These are phyloP conservation scores for Crithidia mellificae DNA, from an alignment of 208 protist species.

Conservation along the genomic window DNA sequence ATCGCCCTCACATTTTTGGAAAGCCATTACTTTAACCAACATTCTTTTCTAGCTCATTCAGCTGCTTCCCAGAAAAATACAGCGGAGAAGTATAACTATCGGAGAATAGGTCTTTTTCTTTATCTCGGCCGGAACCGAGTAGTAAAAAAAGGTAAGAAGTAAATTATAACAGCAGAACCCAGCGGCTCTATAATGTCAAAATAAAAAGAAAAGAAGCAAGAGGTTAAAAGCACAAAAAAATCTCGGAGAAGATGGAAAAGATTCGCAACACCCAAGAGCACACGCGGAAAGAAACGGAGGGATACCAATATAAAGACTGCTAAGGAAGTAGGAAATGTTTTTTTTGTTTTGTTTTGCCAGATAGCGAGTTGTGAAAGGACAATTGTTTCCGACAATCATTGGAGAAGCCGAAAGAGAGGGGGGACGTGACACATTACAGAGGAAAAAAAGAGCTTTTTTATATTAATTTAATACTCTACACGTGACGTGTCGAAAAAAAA, in stretches of 20 bases:
- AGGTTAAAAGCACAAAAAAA: not conserved
- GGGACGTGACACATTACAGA: not conserved
- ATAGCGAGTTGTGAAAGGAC: no score
- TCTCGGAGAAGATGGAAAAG: constrained; percentile 8
- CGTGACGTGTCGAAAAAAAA: not conserved
- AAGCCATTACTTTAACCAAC: no score
- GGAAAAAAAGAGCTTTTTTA: not conserved
- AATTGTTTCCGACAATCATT: not conserved
- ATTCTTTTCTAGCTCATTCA: no score
- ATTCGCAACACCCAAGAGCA: not conserved
- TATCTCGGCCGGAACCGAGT: not conserved
- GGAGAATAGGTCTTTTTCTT: no score
- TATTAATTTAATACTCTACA: not conserved
- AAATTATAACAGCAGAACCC: not conserved
- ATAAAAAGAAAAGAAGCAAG: not conserved
- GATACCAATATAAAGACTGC: constrained; percentile 1
- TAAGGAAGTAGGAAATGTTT: constrained; percentile 1
- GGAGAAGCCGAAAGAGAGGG: not conserved
- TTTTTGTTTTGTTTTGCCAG: no score
- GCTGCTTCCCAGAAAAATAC: no score
- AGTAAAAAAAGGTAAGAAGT: not conserved
- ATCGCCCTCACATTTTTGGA: no score
- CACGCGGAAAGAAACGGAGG: not conserved
- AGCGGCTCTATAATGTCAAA: constrained; percentile 2
- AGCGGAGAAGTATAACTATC: no score